Base-by-base conservation (phyloP, 1,139 yeast genomes). In the Hyphopichia fennica region DNA sequence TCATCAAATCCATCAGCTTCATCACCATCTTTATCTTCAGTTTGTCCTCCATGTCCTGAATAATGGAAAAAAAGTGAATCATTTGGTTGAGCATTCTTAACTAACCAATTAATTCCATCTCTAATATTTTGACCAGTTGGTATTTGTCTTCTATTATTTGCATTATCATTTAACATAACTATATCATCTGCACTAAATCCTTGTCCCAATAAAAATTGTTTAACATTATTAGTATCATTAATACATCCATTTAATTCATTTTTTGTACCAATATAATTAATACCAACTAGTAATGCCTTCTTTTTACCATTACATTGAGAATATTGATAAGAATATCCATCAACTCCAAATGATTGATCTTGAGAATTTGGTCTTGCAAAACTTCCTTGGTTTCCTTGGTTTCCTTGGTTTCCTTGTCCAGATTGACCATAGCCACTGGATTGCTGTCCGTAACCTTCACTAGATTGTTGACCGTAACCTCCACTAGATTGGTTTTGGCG, bases 1-100 rank as follows among this genome's bases (percentile, higher is more conserved):
- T 90, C 96, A 62, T 91, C 98, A 54, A 65, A 78, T 0, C 97
- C 97, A 57, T 84, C 90, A 19, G 83, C 93, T 62, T 91, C 98
- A 59, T 91, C 98, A 17, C 96, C 96, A 57, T 87, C 87, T 40
- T 69, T 60, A 62, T 91, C 97, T 44, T 74, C 69, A 8, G 87
- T 82, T 54, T 83, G 85, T 6, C 97, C 96, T 28, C 98, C 98
- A 60, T 91, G 98, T 8, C 98, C 96, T 1, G 96, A 87, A 62
- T 87, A 90, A 62, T 90, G 96, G 75, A 90, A 83, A 52, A 90
- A 84, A 46, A 84, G 65, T 23, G 88, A 80, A 69, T 93, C 95
- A 56, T 90, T 88, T 14, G 96, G 89, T 48, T 72, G 72, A 1
- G 96, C 97, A 50, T 77, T 90, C 36, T 71, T 71, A 19, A 87